Base-by-base conservation (phyloP, 2,329 filamentous ascomycete genomes). In the Hyphodiscus sp. region DNA sequence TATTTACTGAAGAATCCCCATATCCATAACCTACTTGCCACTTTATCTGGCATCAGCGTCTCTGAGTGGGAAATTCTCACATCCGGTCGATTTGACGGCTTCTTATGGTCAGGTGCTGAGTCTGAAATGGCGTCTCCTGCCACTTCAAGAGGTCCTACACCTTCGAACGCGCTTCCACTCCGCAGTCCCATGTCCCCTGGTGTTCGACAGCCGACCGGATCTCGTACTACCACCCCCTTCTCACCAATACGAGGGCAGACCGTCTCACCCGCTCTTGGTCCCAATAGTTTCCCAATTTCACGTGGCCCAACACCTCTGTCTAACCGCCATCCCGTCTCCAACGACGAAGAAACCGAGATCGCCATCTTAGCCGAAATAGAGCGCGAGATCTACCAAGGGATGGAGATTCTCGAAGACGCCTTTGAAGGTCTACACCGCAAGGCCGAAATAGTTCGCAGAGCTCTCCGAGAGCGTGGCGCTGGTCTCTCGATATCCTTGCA, bases 31-130 rank as follows among this genome's bases (percentile, higher is more conserved):
- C 83, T 96, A 30, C 81, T 97, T 2, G 85, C 89, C 42, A 96
- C 92, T 0, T 78, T 96, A 48, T 85, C 88, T 38, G 89, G 91
- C 50, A 94, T 97, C 62, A 94, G 87, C 66, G 81, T 85, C 46
- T 87, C 89, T n/a, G 92, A 97, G 70, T 97, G 92, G 92, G 92
- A 96, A 58, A 95, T 97, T 52, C 77, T 97, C 13, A 89, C 87
- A 4, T 96, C 92, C 0, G 92, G 92, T 26, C 87, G 92, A 26
- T 97, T 97, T 64, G 91, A 96, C 66, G 92, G 92, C 3, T 97
- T 97, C 71, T 77, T 96, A 19, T 95, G 92, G 83, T 95, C 90
- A 45, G 92, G 92, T 20, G 90, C 89, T 7, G 91, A 96, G 50
- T 68, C 63, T n/a, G 78, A 80, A 45, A 48, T 53, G 4, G 60